Percentiles rank a stretch among this genome's conserved stretches.
Conservation (phyloP, 768 basidiomycete genomes). For the Astraeus odoratus region DNA sequence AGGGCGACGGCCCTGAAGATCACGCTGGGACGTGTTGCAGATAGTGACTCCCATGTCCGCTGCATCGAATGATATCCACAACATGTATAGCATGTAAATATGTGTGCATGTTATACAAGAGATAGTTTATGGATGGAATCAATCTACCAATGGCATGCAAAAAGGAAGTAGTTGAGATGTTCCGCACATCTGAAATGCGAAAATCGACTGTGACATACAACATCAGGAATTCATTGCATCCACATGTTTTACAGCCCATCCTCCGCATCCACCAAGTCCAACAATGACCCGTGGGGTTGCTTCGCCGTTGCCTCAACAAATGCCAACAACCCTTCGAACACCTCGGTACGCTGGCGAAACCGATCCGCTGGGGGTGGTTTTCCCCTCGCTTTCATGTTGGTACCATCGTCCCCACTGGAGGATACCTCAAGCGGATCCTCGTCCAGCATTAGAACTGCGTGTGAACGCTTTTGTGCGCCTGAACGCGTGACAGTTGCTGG, state of each 20-base stretch:
- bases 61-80: too few relatives aligned
- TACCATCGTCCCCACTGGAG: slow-evolving; percentile 18
- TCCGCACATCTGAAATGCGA: too few relatives aligned
- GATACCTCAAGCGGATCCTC: slow-evolving; percentile 22
- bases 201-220: too few relatives aligned
- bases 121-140: too few relatives aligned
- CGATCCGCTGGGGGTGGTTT: slow-evolving; percentile 36
- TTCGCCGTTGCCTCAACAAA: slow-evolving; percentile 60
- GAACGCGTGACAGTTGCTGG: not conserved
- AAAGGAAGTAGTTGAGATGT: too few relatives aligned
- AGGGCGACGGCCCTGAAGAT: too few relatives aligned
- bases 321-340: slow-evolving; percentile 61
- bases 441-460: slow-evolving; percentile 19
- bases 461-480: slow-evolving; percentile 15
- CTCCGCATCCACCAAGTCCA: slow-evolving; percentile 51
- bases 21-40: too few relatives aligned
- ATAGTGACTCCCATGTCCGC: too few relatives aligned
- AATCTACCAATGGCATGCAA: too few relatives aligned
- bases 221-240: not conserved
- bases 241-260: slow-evolving; percentile 15
- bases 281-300: slow-evolving; percentile 56
- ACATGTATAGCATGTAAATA: too few relatives aligned
- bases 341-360: slow-evolving; percentile 59
- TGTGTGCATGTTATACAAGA: too few relatives aligned
- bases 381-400: slow-evolving; percentile 2